Base-by-base conservation (phyloP, 306 rosid species). In the Cucurbita argyrosperma region DNA sequence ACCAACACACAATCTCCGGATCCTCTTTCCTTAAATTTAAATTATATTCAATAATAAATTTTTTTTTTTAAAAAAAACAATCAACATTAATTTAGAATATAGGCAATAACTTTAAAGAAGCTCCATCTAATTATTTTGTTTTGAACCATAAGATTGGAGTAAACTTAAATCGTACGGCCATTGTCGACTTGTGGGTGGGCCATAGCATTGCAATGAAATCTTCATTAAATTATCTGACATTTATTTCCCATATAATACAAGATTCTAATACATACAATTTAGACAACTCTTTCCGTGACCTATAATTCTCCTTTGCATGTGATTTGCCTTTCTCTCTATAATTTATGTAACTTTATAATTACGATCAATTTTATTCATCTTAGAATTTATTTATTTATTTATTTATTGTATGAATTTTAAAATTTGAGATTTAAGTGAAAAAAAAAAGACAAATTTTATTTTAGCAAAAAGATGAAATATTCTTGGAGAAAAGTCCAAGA, bases 181-280 rank as follows among this genome's bases (percentile, higher is more conserved):
- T 77, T 79, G 88, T 87, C 87, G 43, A 75, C 68, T 83, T 84
- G 92, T 87, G 88, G 88, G 89, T 83, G 80, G 83, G 84, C 81
- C 77, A 79, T 74, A 56, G 79, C 80, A 76, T 80, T 81, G 77
- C 81, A 82, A 8, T 8, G 10, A 5, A 45, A 64, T 42, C 51
- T 64, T 42, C 42, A 64, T 64, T 23, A 23, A 38, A 62, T 64
- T 42, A 64, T 64, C 10, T 42, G 51, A 64, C 71, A 64, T 64
- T 64, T 64, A 64, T 64, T 64, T 64, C 10, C 51, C 15, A 62
- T 62, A 62, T 62, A 62, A 62, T 62, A 16, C 18, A 62, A 62
- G 69, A 63, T 40, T 64, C 51, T 40, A 40, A 64, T 64, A 10
- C 71, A 64, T 64, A 64, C 42, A 64, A 64, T 64, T 64, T 51